Conservation (phyloP, 2,329 filamentous ascomycete genomes). For the Venturia oleaginea region DNA sequence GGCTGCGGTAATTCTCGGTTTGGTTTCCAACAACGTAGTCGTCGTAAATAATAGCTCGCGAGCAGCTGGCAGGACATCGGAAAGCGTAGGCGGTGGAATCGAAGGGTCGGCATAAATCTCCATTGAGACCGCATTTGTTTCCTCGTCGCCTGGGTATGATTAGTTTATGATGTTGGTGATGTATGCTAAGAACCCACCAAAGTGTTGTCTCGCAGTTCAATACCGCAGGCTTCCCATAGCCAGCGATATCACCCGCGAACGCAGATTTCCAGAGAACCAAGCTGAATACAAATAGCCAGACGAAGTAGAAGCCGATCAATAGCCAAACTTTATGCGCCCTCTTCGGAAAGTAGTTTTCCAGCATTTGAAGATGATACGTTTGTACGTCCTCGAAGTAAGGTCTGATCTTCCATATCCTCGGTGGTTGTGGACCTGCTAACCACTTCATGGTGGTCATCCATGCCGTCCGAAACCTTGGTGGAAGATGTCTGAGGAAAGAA, state of each 20-base stretch:
- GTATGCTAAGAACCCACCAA: conserved; percentile 43
- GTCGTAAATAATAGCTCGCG: conserved; percentile 55
- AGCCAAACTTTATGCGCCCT: conserved; percentile 50
- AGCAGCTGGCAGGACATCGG: conserved; percentile 65
- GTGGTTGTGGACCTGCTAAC: conserved; percentile 40
- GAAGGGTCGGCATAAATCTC: conserved; percentile 67
- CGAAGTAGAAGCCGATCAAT: conserved; percentile 49
- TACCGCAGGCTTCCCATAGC: conserved; percentile 55
- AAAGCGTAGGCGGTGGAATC: conserved; percentile 56
- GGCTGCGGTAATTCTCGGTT: conserved; percentile 47
- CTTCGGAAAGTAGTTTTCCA: conserved; percentile 55
- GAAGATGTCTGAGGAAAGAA: conserved; percentile 20
- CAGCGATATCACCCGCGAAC: conserved; percentile 51
- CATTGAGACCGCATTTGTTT: conserved; percentile 66
- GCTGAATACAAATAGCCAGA: conserved; percentile 63
- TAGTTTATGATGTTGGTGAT: conserved; percentile 20
- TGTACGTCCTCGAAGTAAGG: conserved; percentile 58
- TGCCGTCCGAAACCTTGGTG: conserved; percentile 46
- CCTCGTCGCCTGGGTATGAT: conserved; percentile 37
- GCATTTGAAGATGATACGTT: conserved; percentile 52
- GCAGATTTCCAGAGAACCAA: conserved; percentile 58
- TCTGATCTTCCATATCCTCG: conserved; percentile 38
- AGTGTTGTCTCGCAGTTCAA: conserved; percentile 61
- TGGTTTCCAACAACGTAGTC: conserved; percentile 64
- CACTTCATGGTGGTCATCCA: conserved; percentile 34